Percentiles rank a stretch among this genome's conserved stretches.
Evolutionary conservation across 805 yeast species (phyloP).

Genomic region (Sugiyamaella smithiae): DNA sequence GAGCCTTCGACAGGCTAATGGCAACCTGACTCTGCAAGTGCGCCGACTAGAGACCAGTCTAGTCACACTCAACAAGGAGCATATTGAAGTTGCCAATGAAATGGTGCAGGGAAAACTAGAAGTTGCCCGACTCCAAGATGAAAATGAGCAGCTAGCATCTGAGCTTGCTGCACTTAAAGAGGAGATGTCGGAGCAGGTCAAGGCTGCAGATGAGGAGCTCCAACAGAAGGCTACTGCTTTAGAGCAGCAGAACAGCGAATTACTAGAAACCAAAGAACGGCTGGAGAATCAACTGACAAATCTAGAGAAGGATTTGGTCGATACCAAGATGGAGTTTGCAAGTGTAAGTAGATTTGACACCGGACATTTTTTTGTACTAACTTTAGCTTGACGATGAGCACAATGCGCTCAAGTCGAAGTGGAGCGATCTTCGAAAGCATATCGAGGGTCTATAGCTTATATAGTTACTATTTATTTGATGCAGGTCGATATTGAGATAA

Average conservation of each 20-base stretch:
- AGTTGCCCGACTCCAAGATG: constrained; percentile 72
- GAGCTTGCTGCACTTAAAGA: constrained; percentile 32
- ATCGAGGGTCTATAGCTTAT: constrained; percentile 17
- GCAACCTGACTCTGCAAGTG: constrained; percentile 68
- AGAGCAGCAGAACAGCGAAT: constrained; percentile 57
- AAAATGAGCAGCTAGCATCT: constrained; percentile 55
- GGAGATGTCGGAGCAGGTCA: constrained; percentile 9
- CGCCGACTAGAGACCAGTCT: constrained; percentile 68
- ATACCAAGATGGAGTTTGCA: constrained; percentile 29
- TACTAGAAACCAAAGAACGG: constrained; percentile 59
- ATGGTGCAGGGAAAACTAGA: constrained; percentile 76
- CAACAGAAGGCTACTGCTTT: neutral
- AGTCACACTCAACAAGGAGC: constrained; percentile 72
- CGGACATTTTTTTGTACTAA: constrained; percentile 8
- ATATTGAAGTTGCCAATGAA: constrained; percentile 80
- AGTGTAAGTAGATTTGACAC: constrained; percentile 17
- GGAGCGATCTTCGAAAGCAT: constrained; percentile 36
- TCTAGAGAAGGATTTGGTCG: constrained; percentile 42
- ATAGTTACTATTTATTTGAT: neutral
- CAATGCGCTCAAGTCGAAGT: constrained; percentile 31
- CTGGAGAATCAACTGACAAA: constrained; percentile 52
- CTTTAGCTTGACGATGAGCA: constrained; percentile 29
- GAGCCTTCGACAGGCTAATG: constrained; percentile 58
- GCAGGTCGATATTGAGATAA: neutral
- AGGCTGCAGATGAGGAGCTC: constrained; percentile 7